Evolutionary conservation across 2,329 filamentous ascomycete genomes (phyloP).

Genomic region (Claviceps maximensis): DNA sequence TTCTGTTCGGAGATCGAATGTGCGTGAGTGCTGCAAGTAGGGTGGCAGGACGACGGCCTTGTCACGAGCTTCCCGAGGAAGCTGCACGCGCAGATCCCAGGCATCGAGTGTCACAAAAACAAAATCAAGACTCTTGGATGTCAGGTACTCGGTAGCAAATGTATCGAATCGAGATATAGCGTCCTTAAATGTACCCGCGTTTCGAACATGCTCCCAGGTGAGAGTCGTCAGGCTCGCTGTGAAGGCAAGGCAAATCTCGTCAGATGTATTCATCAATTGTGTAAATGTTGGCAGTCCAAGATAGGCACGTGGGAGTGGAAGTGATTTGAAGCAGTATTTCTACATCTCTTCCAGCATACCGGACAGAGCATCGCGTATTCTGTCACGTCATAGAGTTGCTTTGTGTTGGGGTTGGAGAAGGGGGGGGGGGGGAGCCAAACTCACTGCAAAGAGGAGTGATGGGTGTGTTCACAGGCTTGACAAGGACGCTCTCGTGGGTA

Average conservation of each 20-base stretch:
- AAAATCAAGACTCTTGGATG: slow-evolving; percentile 86
- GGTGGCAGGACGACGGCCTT: slow-evolving; percentile 94
- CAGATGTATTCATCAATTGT: background rate
- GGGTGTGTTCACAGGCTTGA: slow-evolving; percentile 96
- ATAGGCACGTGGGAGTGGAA: background rate
- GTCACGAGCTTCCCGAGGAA: slow-evolving; percentile 93
- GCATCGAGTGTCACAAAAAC: slow-evolving; percentile 97
- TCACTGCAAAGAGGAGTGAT: slow-evolving; percentile 98
- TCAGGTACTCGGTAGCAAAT: slow-evolving; percentile 84
- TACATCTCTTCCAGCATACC: background rate
- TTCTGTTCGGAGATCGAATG: slow-evolving; percentile 91
- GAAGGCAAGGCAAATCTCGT: slow-evolving; percentile 5
- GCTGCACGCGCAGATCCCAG: slow-evolving; percentile 95
- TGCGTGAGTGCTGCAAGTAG: slow-evolving; percentile 94
- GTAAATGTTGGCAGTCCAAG: background rate
- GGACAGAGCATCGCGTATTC: background rate
- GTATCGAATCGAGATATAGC: slow-evolving; percentile 89
- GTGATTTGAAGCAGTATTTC: background rate
- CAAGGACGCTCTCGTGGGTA: slow-evolving; percentile 87
- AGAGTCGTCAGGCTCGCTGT: slow-evolving; percentile 90
- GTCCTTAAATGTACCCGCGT: slow-evolving; percentile 92
- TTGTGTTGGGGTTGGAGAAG: slow-evolving; percentile 6
- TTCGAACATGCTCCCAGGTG: slow-evolving; percentile 98
- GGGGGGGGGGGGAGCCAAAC: slow-evolving; percentile 28
- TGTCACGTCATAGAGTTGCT: slow-evolving; percentile 4